Evolutionary conservation across 768 basidiomycete genomes (phyloP).

Genomic region (Hypholoma fasciculare): DNA sequence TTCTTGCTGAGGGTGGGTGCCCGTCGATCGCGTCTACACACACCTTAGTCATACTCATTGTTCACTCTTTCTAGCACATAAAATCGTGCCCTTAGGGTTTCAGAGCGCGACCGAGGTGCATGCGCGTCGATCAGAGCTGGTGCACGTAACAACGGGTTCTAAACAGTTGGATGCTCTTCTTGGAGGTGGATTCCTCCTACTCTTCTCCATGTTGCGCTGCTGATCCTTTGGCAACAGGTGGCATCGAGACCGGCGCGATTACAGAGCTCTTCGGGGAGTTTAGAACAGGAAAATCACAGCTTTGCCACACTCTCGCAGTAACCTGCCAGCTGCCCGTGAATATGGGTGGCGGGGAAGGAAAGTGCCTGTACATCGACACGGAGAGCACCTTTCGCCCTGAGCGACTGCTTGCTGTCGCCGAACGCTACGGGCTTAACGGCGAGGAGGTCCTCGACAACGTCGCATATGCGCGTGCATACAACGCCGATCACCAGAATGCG

Average conservation of each 20-base stretch:
- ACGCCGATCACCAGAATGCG: conserved; percentile 94
- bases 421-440: conserved; percentile 94
- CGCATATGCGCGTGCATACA: conserved; percentile 97
- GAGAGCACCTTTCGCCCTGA: conserved; percentile 99
- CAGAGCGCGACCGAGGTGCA: conserved; percentile 98
- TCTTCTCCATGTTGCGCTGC: conserved; percentile 10
- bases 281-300: conserved; percentile 96
- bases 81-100: conserved; percentile 96
- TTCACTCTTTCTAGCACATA: conserved; percentile 61
- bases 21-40: neutral
- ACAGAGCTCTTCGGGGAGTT: conserved; percentile 99
- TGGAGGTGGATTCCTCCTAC: conserved; percentile 58
- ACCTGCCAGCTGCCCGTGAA: conserved; percentile 96
- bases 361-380: conserved; percentile 98
- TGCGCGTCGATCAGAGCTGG: conserved; percentile 89
- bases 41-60: conserved; percentile 1
- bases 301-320: conserved; percentile 97
- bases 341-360: conserved; percentile 99
- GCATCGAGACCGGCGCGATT: conserved; percentile 97
- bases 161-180: conserved; percentile 95
- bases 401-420: conserved; percentile 91
- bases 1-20: conserved; percentile 83
- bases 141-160: conserved; percentile 95
- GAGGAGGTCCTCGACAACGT: conserved; percentile 99
- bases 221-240: conserved; percentile 47